Conservation (phyloP, 192 early-diverging fungal genomes). For the Coemansia aciculifera region DNA sequence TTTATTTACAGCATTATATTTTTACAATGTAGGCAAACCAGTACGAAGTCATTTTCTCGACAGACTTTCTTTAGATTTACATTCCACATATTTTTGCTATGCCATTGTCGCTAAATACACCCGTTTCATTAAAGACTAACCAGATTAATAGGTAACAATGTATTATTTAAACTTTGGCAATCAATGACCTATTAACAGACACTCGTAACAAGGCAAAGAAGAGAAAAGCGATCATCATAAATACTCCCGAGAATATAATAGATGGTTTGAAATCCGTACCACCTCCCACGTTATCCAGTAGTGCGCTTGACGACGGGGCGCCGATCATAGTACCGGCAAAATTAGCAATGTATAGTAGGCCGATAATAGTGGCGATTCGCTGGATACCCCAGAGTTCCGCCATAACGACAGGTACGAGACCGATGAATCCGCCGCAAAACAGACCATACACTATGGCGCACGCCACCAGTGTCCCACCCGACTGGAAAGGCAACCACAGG, state of each 20-base stretch:
- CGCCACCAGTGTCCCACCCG: slow-evolving; percentile 38
- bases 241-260: slow-evolving; percentile 48
- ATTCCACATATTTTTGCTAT: too few relatives aligned
- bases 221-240: slow-evolving; percentile 29
- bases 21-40: too few relatives aligned
- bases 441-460: slow-evolving; percentile 58
- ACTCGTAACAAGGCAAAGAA: slow-evolving; percentile 32
- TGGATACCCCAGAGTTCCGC: slow-evolving; percentile 59
- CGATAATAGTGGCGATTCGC: slow-evolving; percentile 59
- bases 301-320: slow-evolving; percentile 54
- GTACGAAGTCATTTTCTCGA: too few relatives aligned
- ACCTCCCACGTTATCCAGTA: slow-evolving; percentile 55
- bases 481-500: slow-evolving; percentile 58
- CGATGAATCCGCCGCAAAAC: slow-evolving; percentile 59
- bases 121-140: too few relatives aligned
- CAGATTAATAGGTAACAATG: too few relatives aligned
- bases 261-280: slow-evolving; percentile 37
- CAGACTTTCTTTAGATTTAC: not conserved
- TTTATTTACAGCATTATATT: too few relatives aligned
- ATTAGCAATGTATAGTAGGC: slow-evolving; percentile 56
- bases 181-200: slow-evolving; percentile 5
- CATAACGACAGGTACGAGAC: slow-evolving; percentile 59
- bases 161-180: slow-evolving; percentile 15
- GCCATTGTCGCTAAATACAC: too few relatives aligned
- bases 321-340: slow-evolving; percentile 57